Evolutionary conservation across 2,329 filamentous ascomycete genomes (phyloP), one percentile per base, ranked within the genome.

Genomic region (Trichophyton equinum): DNA sequence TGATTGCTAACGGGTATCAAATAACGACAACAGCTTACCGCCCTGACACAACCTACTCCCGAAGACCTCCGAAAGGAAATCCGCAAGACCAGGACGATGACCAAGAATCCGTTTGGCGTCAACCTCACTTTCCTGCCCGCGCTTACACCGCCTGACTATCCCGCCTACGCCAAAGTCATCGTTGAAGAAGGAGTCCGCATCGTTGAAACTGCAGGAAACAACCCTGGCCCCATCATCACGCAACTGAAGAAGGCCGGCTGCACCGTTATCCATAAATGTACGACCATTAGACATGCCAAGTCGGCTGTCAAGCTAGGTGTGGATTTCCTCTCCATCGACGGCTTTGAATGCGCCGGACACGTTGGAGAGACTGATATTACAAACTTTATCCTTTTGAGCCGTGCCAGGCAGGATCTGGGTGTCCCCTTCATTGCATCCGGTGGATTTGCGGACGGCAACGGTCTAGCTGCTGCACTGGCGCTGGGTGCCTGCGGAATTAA

Each of bases 371-470:
- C 74, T 62, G 79, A 81, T 62, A 79, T 79, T 60, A 80, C 78
- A 42, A 80, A 79, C 65, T 78, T 81, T 63, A 80, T 81, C 61
- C 82, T 99, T 20, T 82, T 97, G 58, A 87, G 85, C 73, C 82
- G 88, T 63, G 92, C 94, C 11, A 82, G 94, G 13, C 94, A 97
- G 77, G 82, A 85, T 1, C 83, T 99, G 42, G 82, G 40, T 4
- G 83, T 95, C 8, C 94, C 94, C 0, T 99, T 97, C 74, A 96
- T 99, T 71, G 94, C 94, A 0, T 95, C 88, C 1, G 94, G 94
- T 61, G 94, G 94, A 1, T 97, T 99, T 71, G 92, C 91, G 11
- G 94, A 99, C 72, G 94, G 94, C 0, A 84, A 95, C 69, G 94
- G 94, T 3, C 82, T 99, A 20, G 94, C 94, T 0, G 94, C 92